A percentile compares a stretch with the other conserved stretches of the same genome.
These are phyloP conservation scores for Russula virescens DNA, from an alignment of 768 basidiomycete species.

Conservation along the genomic window DNA sequence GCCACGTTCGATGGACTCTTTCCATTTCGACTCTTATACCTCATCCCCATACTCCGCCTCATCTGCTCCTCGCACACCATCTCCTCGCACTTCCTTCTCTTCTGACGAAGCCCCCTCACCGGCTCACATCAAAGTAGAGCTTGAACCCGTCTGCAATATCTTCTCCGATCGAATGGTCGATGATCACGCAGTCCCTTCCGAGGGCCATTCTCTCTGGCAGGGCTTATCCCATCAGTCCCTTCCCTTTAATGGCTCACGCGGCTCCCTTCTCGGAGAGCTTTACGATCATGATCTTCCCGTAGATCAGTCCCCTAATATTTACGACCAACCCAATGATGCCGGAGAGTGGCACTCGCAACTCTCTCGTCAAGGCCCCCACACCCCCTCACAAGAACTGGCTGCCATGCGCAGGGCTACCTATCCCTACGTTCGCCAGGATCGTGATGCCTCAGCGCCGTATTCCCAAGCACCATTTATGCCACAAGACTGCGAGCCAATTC, in stretches of 20 bases:
- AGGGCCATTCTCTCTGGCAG: conserved; percentile 37
- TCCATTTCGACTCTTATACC: conserved; percentile 54
- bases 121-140: conserved; percentile 39
- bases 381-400: conserved; percentile 39
- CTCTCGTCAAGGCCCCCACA: conserved; percentile 28
- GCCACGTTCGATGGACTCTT: conserved; percentile 36
- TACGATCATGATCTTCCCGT: conserved; percentile 54
- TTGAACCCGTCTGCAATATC: conserved; percentile 46
- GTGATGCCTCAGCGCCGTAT: conserved; percentile 39
- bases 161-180: conserved; percentile 43
- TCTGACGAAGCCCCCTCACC: conserved; percentile 29
- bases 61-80: conserved; percentile 68
- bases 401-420: conserved; percentile 62
- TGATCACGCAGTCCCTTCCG: conserved; percentile 37
- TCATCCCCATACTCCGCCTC: conserved; percentile 55
- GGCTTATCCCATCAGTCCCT: conserved; percentile 29
- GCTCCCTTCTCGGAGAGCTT: conserved; percentile 64
- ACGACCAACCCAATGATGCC: conserved; percentile 26
- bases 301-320: conserved; percentile 26
- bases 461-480: conserved; percentile 41
- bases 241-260: conserved; percentile 37
- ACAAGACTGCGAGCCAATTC: conserved; percentile 37
- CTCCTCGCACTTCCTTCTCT: conserved; percentile 42
- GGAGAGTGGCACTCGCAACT: conserved; percentile 24
- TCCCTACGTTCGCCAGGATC: conserved; percentile 72